Evolutionary conservation across 768 basidiomycete genomes (phyloP).

Genomic region (Tulasnella calospora): DNA sequence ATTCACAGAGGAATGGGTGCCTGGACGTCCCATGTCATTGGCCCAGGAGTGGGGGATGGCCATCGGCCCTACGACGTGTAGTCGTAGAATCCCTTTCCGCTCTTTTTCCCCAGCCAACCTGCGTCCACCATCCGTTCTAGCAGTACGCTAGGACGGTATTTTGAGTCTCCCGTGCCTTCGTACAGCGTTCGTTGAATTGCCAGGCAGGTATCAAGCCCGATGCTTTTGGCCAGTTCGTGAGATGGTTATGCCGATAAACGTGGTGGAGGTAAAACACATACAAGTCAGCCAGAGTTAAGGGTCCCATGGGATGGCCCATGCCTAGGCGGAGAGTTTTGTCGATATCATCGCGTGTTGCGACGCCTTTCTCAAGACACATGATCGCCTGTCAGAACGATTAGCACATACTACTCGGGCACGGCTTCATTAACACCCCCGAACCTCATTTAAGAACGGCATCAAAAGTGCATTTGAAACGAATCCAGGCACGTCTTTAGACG

Average conservation of each 20-base stretch:
- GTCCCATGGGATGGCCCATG: conserved; percentile 95
- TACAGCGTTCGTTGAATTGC: conserved; percentile 89
- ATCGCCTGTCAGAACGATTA: conserved; percentile 58
- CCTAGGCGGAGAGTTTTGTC: conserved; percentile 91
- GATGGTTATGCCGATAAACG: conserved; percentile 11
- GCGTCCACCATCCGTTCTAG: conserved; percentile 96
- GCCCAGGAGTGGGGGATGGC: not conserved
- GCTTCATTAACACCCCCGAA: conserved; percentile 33
- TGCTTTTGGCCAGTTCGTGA: conserved; percentile 45
- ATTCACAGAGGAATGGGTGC: not conserved
- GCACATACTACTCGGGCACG: not conserved
- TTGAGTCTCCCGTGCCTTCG: conserved; percentile 84
- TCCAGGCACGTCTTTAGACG: conserved; percentile 87
- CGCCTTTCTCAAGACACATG: conserved; percentile 89
- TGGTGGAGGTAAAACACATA: conserved; percentile 35
- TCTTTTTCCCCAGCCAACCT: conserved; percentile 88
- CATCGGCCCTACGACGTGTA: conserved; percentile 40
- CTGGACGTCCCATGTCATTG: not conserved
- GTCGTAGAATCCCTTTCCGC: conserved; percentile 91
- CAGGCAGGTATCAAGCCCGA: conserved; percentile 95
- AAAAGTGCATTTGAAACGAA: conserved; percentile 92
- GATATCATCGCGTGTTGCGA: conserved; percentile 90
- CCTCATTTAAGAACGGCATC: conserved; percentile 98
- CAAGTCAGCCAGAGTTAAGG: conserved; percentile 76
- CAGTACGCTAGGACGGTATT: conserved; percentile 87